Evolutionary conservation across 2,329 filamentous ascomycete genomes (phyloP).

Genomic region (Xylariomycetidae sp.): DNA sequence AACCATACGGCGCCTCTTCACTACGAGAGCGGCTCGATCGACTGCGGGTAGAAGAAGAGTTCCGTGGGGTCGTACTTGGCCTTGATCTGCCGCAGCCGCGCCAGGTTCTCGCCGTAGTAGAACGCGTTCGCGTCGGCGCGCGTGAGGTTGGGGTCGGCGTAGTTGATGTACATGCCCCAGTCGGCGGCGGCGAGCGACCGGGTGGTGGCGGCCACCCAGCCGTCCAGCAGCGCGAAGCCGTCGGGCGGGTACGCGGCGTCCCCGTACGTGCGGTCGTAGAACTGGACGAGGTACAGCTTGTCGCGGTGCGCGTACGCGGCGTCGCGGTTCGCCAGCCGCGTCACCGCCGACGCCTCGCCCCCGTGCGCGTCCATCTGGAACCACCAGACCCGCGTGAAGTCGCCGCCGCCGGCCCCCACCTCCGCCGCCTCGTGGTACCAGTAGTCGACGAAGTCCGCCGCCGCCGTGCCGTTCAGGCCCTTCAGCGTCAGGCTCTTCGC

Average conservation of each 20-base stretch:
- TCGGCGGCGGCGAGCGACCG: constrained; percentile 10
- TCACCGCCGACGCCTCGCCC: constrained; percentile 30
- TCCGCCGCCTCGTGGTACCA: no score
- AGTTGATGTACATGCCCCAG: constrained; percentile 41
- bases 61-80: constrained; percentile 30
- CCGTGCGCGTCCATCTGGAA: constrained; percentile 35
- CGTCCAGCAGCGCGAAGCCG: constrained; percentile 17
- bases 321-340: constrained; percentile 14
- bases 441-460: constrained; percentile 30
- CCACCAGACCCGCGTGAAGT: constrained; percentile 32
- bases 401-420: constrained; percentile 26
- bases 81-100: constrained; percentile 31
- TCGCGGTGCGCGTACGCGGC: constrained; percentile 34
- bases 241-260: constrained; percentile 22
- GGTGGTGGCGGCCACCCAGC: constrained; percentile 17
- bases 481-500: constrained; percentile 34
- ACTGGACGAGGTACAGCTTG: constrained; percentile 41
- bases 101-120: constrained; percentile 38
- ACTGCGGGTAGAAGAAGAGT: constrained; percentile 32
- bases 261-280: constrained; percentile 33
- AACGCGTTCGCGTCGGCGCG: constrained; percentile 37
- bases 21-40: not conserved
- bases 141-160: constrained; percentile 41
- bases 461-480: constrained; percentile 26
- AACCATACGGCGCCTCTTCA: not conserved